Percentiles rank a stretch among this genome's conserved stretches.
These are phyloP conservation scores for Aurantiochytrium sp. DNA, from an alignment of 108 stramenopile genomes.

Conservation along the genomic window DNA sequence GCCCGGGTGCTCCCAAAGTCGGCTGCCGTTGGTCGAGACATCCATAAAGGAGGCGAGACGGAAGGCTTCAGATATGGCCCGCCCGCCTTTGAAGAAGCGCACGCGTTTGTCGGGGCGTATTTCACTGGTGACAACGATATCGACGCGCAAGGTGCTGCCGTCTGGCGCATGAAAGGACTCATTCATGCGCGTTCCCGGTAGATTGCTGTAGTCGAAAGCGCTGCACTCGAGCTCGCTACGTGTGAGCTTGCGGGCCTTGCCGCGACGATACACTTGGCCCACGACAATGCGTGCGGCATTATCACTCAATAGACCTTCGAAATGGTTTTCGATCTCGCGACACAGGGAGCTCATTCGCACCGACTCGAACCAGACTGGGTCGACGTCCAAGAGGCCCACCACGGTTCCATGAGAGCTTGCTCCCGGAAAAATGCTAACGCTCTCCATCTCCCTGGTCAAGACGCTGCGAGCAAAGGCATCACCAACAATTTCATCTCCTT, in stretches of 20 bases:
- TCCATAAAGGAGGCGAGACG: neutral
- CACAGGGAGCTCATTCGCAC: neutral
- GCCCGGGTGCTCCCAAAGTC: neutral
- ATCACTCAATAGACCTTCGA: neutral
- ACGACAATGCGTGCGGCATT: neutral
- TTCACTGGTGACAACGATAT: neutral
- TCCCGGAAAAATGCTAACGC: too few relatives aligned
- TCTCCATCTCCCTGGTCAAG: neutral
- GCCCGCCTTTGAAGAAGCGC: neutral
- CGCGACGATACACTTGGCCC: neutral
- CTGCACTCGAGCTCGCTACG: neutral
- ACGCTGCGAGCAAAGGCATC: neutral
- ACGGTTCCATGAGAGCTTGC: neutral
- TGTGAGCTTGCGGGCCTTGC: neutral
- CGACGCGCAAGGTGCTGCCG: neutral
- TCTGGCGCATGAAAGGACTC: neutral
- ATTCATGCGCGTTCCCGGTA: neutral
- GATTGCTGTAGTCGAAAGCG: neutral
- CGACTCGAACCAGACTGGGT: slow-evolving; percentile 1
- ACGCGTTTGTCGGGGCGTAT: neutral
- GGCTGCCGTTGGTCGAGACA: neutral
- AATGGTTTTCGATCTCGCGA: neutral
- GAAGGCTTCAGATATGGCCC: neutral
- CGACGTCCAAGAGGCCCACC: neutral
- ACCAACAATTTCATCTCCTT: neutral